phyloP scores from a whole-genome alignment of 306 rosid species.

The Castanea mollissima region DNA sequence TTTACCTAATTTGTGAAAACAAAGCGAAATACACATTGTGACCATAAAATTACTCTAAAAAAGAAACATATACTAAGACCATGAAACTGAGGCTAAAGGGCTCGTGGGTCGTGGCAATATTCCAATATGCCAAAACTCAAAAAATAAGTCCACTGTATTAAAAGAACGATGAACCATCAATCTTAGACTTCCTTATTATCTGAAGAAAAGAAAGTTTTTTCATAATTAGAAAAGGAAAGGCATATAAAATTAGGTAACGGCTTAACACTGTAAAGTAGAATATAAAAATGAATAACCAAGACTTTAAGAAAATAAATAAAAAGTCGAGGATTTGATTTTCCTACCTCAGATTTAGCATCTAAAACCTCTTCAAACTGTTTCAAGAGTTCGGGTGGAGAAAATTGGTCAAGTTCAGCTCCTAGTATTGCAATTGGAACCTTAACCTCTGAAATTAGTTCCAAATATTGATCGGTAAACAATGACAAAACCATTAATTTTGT shows the following conservation, averaged over 20 bases:
- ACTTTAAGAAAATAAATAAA: too few relatives aligned
- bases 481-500: neutral
- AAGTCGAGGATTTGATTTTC: neutral
- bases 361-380: constrained; percentile 59
- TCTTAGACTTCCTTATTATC: neutral
- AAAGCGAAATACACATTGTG: neutral
- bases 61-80: neutral
- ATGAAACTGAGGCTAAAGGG: neutral
- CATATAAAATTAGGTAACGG: neutral
- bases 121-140: neutral
- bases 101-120: neutral
- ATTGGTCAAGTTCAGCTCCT: constrained; percentile 56
- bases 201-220: neutral
- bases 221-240: neutral
- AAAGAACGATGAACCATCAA: neutral
- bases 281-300: too few relatives aligned
- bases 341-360: constrained; percentile 48
- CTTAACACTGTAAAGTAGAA: too few relatives aligned
- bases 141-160: neutral
- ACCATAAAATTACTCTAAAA: too few relatives aligned
- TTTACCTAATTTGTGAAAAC: neutral
- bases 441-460: constrained; percentile 41
- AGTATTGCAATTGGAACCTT: constrained; percentile 50
- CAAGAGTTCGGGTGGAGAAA: constrained; percentile 51
- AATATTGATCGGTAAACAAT: neutral